Evolutionary conservation across 2,329 filamentous ascomycete species (phyloP).

Genomic region (Exophiala xenobiotica): DNA sequence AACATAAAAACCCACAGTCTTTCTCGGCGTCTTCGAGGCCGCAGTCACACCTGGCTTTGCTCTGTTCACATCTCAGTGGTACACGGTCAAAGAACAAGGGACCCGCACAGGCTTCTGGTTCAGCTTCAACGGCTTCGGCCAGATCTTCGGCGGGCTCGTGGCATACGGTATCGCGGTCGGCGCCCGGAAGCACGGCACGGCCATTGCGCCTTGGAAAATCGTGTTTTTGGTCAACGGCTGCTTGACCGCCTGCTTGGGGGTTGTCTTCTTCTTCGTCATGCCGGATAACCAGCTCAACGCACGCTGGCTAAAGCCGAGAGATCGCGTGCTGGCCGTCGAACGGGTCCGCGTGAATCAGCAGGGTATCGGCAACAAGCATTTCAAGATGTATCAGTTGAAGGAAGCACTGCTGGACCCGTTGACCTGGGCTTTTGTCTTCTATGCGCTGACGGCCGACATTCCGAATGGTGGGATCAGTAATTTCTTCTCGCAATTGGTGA

Average conservation of each 20-base stretch:
- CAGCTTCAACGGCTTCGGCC: constrained; percentile 63
- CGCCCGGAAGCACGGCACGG: constrained; percentile 53
- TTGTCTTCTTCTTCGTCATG: constrained; percentile 52
- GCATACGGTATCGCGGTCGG: constrained; percentile 64
- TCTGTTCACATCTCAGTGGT: constrained; percentile 69
- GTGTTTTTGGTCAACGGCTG: constrained; percentile 56
- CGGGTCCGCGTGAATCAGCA: constrained; percentile 73
- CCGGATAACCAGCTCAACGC: constrained; percentile 63
- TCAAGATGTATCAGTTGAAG: constrained; percentile 65
- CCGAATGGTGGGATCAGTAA: constrained; percentile 60
- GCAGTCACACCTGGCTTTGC: constrained; percentile 69
- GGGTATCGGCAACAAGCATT: constrained; percentile 69
- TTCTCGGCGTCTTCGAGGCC: constrained; percentile 62
- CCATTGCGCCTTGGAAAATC: constrained; percentile 66
- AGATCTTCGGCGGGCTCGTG: constrained; percentile 62
- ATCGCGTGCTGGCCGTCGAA: constrained; percentile 67
- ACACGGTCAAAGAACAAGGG: constrained; percentile 68
- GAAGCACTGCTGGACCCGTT: constrained; percentile 59
- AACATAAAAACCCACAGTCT: constrained; percentile 11
- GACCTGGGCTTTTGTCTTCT: constrained; percentile 61
- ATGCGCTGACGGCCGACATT: constrained; percentile 57
- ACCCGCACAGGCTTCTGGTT: constrained; percentile 66
- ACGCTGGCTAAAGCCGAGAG: constrained; percentile 63
- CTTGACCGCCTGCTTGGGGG: constrained; percentile 51
- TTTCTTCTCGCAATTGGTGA: constrained; percentile 59